Evolutionary conservation across 2,329 filamentous ascomycete species (phyloP), one percentile per base, ranked within the genome.

Genomic region (Fusarium sp.): DNA sequence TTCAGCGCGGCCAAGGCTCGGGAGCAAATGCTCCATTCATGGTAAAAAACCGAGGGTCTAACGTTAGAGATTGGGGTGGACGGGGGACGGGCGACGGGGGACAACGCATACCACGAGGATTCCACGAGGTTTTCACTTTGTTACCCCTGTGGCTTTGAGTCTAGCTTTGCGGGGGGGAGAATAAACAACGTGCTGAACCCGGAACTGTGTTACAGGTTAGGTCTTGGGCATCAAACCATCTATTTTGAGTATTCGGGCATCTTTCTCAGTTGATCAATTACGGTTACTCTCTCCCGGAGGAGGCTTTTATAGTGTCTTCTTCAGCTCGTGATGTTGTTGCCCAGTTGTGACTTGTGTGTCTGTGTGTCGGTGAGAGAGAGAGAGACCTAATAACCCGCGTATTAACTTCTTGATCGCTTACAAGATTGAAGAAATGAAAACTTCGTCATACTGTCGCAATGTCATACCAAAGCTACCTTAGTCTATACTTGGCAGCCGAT

Each of bases 361-460:
- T 23, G 23, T 23, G 25, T 25, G 25, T 25, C 8, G 3, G 25
- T 25, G 25, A 25, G 25, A 27, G 25, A 27, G 7, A 27, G 9
- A 27, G 17, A 35, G 17, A 35, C 8, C 35, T 37, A n/a, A n/a
- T n/a, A n/a, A 37, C 35, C 35, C 17, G 17, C 35, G 17, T 10
- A 37, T 37, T 19, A n/a, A 5, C 43, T 45, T 11, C n/a, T 15
- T 10, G 7, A 37, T 55, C 33, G 32, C 44, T 58, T 58, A 30
- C 41, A 37, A 46, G 7, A 17, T 45, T 35, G 44, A 32, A 32
- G 9, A 5, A 33, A 22, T 32, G 14, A 27, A 23, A 23, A 37
- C 1, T 23, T 33, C 39, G 56, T 56, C 49, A 48, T 46, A 56
- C 62, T 47, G 62, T 52, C 4, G 19, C 19, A 44, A 48, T 65